phyloP scores from a whole-genome alignment of 176 grass and related monocot genomes.

The Paspalum vaginatum region DNA sequence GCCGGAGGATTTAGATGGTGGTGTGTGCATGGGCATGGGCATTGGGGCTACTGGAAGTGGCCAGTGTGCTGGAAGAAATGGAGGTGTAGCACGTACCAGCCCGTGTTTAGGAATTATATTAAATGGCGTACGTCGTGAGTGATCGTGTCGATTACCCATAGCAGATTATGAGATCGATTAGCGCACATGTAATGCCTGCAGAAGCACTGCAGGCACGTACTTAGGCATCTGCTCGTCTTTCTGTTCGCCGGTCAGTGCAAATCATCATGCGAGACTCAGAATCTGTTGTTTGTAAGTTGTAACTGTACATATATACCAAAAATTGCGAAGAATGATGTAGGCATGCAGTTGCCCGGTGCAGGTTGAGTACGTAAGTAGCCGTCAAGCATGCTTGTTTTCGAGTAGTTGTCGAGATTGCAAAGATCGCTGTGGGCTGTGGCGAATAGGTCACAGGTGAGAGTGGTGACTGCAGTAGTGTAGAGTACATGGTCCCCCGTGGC shows the following conservation, averaged over 20 bases:
- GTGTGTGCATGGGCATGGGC: neutral
- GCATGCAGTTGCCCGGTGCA: no score
- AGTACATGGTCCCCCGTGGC: no score
- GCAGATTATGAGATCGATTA: neutral
- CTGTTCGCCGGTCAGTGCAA: neutral
- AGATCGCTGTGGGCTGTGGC: no score
- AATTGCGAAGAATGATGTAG: neutral
- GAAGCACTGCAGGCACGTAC: neutral
- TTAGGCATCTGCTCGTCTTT: neutral
- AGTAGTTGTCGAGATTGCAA: no score
- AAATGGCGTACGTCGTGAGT: neutral
- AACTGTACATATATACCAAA: neutral
- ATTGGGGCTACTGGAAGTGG: no score
- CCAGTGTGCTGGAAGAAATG: neutral
- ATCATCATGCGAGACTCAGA: neutral
- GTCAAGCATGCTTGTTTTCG: no score
- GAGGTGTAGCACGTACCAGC: neutral
- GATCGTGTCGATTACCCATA: constrained; percentile 9
- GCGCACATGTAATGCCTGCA: neutral
- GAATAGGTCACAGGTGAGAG: no score
- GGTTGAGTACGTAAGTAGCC: no score
- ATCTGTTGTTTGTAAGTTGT: neutral
- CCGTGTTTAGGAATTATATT: neutral
- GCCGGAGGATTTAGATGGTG: neutral
- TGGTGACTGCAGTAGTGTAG: no score